Conservation (phyloP, 768 basidiomycete genomes). For the Pisolithus marmoratus region DNA sequence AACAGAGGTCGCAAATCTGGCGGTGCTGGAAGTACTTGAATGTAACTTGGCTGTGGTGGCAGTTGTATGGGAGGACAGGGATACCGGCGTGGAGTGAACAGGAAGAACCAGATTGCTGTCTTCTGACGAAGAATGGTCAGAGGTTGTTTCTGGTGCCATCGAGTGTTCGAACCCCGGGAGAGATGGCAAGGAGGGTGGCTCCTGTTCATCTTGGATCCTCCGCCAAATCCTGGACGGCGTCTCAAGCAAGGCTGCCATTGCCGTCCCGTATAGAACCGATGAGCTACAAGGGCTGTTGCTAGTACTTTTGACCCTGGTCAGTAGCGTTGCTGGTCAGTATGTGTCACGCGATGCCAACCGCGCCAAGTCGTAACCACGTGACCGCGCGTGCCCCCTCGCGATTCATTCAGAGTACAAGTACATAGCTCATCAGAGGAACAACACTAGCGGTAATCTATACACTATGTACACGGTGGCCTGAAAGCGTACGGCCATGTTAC, state of each 20-base stretch:
- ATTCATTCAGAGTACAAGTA: too few species aligned
- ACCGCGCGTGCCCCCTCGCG: too few species aligned
- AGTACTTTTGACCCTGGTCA: too few species aligned
- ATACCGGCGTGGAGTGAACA: conserved; percentile 62
- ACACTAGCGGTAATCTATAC: too few species aligned
- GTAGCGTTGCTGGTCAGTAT: too few species aligned
- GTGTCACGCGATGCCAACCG: too few species aligned
- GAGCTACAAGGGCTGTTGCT: too few species aligned
- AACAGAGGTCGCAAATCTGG: conserved; percentile 49
- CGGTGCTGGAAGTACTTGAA: conserved; percentile 44
- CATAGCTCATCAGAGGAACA: too few species aligned
- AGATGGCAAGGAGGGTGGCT: conserved; percentile 80
- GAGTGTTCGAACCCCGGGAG: conserved; percentile 69
- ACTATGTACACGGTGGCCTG: too few species aligned
- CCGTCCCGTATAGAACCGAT: background rate
- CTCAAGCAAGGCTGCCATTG: conserved; percentile 45
- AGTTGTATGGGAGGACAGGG: conserved; percentile 43
- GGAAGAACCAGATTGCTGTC: conserved; percentile 45
- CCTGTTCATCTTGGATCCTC: conserved; percentile 70
- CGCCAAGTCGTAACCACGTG: too few species aligned
- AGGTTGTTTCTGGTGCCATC: conserved; percentile 32
- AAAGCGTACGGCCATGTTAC: too few species aligned
- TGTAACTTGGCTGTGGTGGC: conserved; percentile 47
- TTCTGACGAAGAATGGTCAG: conserved; percentile 33
- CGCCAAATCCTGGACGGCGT: conserved; percentile 85